A percentile compares a stretch with the other conserved stretches of the same genome.
Evolutionary conservation across 2,329 filamentous ascomycete genomes (phyloP).

Genomic region (Pseudogymnoascus sp.): DNA sequence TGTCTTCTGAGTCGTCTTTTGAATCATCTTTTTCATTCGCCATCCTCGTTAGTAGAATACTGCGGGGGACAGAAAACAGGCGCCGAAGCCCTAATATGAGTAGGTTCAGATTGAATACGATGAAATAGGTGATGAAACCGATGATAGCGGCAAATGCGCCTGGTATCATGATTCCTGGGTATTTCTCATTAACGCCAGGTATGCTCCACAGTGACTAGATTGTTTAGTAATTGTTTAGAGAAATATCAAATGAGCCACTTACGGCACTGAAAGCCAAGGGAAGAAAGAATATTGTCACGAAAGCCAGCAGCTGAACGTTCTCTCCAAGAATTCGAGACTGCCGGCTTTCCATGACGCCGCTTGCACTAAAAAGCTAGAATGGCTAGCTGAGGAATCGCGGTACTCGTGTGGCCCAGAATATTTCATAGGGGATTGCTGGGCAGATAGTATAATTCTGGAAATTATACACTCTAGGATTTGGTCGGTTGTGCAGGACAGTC

Average conservation of each 20-base stretch:
- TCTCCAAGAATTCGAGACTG: slow-evolving; percentile 26
- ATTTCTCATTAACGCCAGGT: slow-evolving; percentile 2
- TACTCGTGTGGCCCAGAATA: neutral
- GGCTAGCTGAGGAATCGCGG: neutral
- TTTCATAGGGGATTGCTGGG: neutral
- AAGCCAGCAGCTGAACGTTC: slow-evolving; percentile 32
- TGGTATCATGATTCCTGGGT: slow-evolving; percentile 7
- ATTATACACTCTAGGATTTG: too few species aligned
- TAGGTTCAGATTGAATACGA: slow-evolving; percentile 14
- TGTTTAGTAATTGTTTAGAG: neutral
- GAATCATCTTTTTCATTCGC: neutral
- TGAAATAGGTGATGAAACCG: slow-evolving; percentile 12
- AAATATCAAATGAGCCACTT: neutral
- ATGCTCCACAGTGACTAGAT: slow-evolving; percentile 13
- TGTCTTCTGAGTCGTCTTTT: too few species aligned
- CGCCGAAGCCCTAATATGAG: neutral
- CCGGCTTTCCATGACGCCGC: slow-evolving; percentile 24
- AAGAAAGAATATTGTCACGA: slow-evolving; percentile 34
- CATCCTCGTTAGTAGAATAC: neutral
- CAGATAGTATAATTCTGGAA: neutral
- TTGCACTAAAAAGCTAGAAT: slow-evolving; percentile 22
- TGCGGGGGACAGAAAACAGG: neutral
- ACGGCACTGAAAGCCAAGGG: slow-evolving; percentile 28
- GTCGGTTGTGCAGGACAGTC: neutral
- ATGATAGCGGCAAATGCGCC: slow-evolving; percentile 9